A percentile compares a stretch with the other conserved stretches of the same genome.
Conservation (phyloP, 352 stramenopile genomes). For the Globisporangium ultimum region DNA sequence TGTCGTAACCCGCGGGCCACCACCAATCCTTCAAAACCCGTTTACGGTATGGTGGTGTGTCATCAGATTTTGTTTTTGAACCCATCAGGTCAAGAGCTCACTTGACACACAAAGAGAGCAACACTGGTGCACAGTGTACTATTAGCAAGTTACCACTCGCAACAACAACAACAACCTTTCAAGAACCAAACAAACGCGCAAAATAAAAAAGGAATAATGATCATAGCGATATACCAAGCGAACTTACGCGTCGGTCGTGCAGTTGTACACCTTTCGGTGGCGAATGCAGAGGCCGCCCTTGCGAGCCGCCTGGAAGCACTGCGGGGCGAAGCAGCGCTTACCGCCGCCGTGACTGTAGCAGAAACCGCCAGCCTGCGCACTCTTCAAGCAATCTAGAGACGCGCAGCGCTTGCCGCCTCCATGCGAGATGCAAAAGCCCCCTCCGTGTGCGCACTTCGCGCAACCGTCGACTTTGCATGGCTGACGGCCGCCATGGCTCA, state of each 20-base stretch:
- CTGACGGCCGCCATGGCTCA: slow-evolving; percentile 66
- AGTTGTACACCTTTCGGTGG: slow-evolving; percentile 43
- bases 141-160: too few relatives aligned
- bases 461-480: slow-evolving; percentile 73
- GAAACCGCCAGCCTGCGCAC: slow-evolving; percentile 67
- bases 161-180: not conserved
- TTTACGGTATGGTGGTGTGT: not conserved
- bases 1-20: not conserved
- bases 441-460: slow-evolving; percentile 70
- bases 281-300: slow-evolving; percentile 80
- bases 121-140: too few relatives aligned
- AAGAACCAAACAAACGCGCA: not conserved
- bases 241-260: not conserved
- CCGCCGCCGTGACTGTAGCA: slow-evolving; percentile 80
- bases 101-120: not conserved
- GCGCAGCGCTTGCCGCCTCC: slow-evolving; percentile 71
- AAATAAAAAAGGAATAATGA: not conserved
- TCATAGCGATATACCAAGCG: not conserved
- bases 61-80: not conserved
- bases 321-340: slow-evolving; percentile 62
- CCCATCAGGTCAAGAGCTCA: not conserved
- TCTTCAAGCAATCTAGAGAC: slow-evolving; percentile 52
- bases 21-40: not conserved
- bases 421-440: slow-evolving; percentile 74
- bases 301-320: slow-evolving; percentile 76